Base-by-base conservation (phyloP, 164 flowering plant species). In the Echeveria elegans region DNA sequence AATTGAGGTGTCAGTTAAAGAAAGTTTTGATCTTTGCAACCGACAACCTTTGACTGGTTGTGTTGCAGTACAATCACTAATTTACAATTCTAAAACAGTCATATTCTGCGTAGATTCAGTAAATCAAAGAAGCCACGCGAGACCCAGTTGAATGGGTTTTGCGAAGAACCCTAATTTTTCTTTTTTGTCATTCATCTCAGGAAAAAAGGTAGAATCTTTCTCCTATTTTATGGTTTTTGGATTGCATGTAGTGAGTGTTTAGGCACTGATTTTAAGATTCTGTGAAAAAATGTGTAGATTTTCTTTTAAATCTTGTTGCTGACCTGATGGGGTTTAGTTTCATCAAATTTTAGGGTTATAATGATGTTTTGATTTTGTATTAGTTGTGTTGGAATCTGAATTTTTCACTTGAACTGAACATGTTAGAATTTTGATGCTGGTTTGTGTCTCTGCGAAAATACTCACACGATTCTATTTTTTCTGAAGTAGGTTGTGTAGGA, bases 401-500 rank as follows among this genome's bases (percentile, higher is more conserved):
- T 40, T 40, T 40, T 40, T 40, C 45, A 40, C 2, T 40, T 40
- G 37, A n/a, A n/a, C n/a, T 34, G 7, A 34, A 34, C 5, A 7
- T 7, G 7, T 3, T 34, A 3, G 37, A 19, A 45, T 45, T 45
- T 21, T 47, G 52, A 47, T 47, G 21, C 2, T 47, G 52, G 52
- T 47, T 47, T 19, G 52, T 2, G 23, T 47, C 52, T 16, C 3
- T 18, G 21, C 21, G 21, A 47, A 47, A 47, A 3, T 18, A 1
- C 21, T 47, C 52, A 47, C 50, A 26, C 32, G 56, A 31, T 23
- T 14, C 38, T 37, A 15, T 71, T 66, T 47, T 64, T 68, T 76
- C 76, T 65, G 69, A 70, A 26, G 45, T 77, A 75, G 82, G 72
- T 63, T 70, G 72, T 32, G 71, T 69, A 37, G 47, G 41, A 43